Base-by-base conservation (phyloP, 768 basidiomycete genomes). In the Boletus reticulatus region DNA sequence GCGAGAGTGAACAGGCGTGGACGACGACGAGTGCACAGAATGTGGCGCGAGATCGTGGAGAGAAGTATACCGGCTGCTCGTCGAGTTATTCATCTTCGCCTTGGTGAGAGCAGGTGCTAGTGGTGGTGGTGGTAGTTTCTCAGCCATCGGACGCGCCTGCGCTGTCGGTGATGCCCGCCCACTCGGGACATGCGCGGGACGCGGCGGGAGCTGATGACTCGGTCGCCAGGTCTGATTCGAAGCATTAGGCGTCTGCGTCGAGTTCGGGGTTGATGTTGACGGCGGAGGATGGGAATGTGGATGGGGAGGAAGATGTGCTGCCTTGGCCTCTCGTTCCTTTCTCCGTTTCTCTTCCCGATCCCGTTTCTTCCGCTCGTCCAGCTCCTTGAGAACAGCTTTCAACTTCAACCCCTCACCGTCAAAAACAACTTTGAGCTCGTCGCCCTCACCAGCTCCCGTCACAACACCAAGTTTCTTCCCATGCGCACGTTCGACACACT, bases 371-470 rank as follows among this genome's bases (percentile, higher is more conserved):
- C 72, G 70, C 32, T 76, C 75, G 17, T 88, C 84, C 59, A 86
- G 65, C 70, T 86, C 87, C 62, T 81, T 82, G 68, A 88, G 71
- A 20, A 89, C 83, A 9, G 84, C 84, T 53, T 80, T 82, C 58
- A 87, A 67, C 59, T 80, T 79, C 57, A 75, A 68, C 5, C 88
- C 86, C 56, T 93, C 87, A 0, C 84, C 84, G 68, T 98, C 96
- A 48, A 94, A 77, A 13, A 90, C 88, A 7, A 89, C 90, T 31
- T 78, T 78, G 64, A 95, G 80, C 64, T 84, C 83, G 56, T 86
- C 83, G 19, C 80, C 83, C n/a, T 70, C 74, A 22, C 66, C 66
- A 0, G 62, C 62, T 2, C 78, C 75, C 14, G 74, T 64, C 17
- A 81, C 78, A 6, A 77, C 73, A 0, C 83, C 79, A 14, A 86